phyloP scores from a whole-genome alignment of 192 early-diverging fungal species.

The Podila horticola region DNA sequence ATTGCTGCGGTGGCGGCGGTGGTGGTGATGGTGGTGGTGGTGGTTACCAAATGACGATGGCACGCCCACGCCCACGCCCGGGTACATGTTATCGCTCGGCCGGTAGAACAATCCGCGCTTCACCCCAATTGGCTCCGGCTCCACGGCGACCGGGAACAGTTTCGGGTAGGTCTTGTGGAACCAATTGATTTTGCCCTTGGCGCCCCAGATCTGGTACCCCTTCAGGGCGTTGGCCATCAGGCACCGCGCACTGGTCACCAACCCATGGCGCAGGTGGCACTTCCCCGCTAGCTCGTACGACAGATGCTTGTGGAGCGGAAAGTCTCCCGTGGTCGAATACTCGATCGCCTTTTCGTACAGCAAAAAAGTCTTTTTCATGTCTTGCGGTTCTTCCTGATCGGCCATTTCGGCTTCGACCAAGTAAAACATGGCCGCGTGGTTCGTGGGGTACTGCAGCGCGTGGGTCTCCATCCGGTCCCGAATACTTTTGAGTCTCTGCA shows the following conservation, averaged over 20 bases:
- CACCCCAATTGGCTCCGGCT: conserved; percentile 1
- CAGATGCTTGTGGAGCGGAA: conserved; percentile 39
- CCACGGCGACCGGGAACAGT: conserved; percentile 11
- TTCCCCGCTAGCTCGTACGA: conserved; percentile 33
- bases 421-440: conserved; percentile 49
- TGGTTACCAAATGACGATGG: background rate
- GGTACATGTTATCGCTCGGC: conserved; percentile 7
- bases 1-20: background rate
- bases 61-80: background rate
- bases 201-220: conserved; percentile 42
- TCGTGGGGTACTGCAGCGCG: conserved; percentile 32
- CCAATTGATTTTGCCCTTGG: conserved; percentile 41
- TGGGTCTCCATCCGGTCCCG: conserved; percentile 16
- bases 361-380: conserved; percentile 22
- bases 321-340: conserved; percentile 30
- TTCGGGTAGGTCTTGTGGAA: conserved; percentile 28
- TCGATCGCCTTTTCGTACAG: conserved; percentile 42
- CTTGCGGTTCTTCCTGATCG: conserved; percentile 13
- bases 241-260: conserved; percentile 26
- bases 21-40: background rate
- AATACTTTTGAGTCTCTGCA: conserved; percentile 16
- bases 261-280: conserved; percentile 27
- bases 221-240: conserved; percentile 25
- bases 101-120: conserved; percentile 24
- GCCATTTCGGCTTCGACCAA: conserved; percentile 44